These are phyloP conservation scores for Peronospora tabacina DNA, from an alignment of 352 stramenopile species.

Conservation along the genomic window DNA sequence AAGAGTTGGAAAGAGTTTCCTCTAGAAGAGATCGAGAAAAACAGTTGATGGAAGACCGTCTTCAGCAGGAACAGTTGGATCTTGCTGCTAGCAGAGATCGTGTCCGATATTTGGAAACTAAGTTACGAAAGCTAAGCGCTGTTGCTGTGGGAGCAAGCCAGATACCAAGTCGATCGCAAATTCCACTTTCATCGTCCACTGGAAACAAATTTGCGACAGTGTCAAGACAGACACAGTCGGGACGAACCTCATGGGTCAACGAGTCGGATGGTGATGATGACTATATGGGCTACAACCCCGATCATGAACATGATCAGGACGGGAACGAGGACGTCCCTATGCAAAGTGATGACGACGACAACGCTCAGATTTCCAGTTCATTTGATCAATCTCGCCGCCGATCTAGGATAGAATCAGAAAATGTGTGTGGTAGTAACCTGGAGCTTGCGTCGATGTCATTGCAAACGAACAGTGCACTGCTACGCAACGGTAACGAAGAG, in stretches of 20 bases:
- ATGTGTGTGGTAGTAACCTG: constrained; percentile 31
- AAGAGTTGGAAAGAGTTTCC: constrained; percentile 53
- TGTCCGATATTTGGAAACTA: constrained; percentile 55
- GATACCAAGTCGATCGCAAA: constrained; percentile 9
- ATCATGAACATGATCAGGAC: constrained; percentile 35
- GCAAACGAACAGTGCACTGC: constrained; percentile 33
- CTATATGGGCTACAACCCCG: constrained; percentile 39
- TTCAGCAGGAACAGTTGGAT: constrained; percentile 43
- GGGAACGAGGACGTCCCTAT: constrained; percentile 46
- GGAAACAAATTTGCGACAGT: constrained; percentile 15
- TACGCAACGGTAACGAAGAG: constrained; percentile 26
- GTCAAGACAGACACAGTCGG: constrained; percentile 16
- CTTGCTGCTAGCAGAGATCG: constrained; percentile 48
- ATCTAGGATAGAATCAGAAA: constrained; percentile 51
- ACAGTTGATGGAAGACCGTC: constrained; percentile 36
- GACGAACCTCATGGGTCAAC: constrained; percentile 57
- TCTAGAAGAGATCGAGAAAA: constrained; percentile 41
- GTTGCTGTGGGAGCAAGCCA: constrained; percentile 18
- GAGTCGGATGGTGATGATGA: constrained; percentile 59
- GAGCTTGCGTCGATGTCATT: constrained; percentile 34
- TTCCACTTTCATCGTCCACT: constrained; percentile 15
- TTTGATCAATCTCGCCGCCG: constrained; percentile 32
- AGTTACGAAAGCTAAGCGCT: constrained; percentile 38
- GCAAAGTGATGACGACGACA: constrained; percentile 39
- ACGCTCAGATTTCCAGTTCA: constrained; percentile 8